phyloP scores from a whole-genome alignment of 2,329 filamentous ascomycete genomes.

The Ascochyta viciae-villosae region DNA sequence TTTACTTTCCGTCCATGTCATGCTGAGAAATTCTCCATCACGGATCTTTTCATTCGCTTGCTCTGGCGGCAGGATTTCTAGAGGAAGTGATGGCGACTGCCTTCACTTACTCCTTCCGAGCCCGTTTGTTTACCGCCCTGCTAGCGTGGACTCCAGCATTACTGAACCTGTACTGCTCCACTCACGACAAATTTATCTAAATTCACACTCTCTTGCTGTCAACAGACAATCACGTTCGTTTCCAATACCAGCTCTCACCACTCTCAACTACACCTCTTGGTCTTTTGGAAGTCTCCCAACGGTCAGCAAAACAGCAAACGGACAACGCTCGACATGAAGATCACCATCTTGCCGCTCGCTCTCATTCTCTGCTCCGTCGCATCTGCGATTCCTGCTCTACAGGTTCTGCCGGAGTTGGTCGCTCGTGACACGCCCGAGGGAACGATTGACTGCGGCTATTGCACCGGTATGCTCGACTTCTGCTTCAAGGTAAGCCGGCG shows the following conservation, averaged over 20 bases:
- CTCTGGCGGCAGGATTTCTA: neutral
- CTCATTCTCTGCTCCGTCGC: neutral
- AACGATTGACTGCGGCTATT: conserved; percentile 15
- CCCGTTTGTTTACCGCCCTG: conserved; percentile 2
- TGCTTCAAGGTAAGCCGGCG: conserved; percentile 1
- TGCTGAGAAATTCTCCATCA: too few relatives aligned
- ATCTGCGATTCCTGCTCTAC: neutral
- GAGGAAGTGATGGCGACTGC: neutral
- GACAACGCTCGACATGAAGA: neutral
- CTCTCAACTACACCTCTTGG: neutral
- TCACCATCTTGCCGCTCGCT: neutral
- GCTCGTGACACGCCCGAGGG: neutral
- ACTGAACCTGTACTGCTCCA: neutral
- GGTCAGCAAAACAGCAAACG: neutral
- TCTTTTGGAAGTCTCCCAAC: neutral
- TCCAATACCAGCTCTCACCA: neutral
- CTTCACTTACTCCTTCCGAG: conserved; percentile 2
- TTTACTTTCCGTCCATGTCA: too few relatives aligned
- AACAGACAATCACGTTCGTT: neutral
- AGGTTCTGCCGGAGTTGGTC: neutral
- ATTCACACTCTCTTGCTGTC: conserved; percentile 2
- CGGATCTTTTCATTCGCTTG: neutral
- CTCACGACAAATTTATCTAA: neutral
- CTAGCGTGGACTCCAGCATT: neutral
- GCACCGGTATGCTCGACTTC: conserved; percentile 10